A percentile compares a stretch with the other conserved stretches of the same genome.
These are phyloP conservation scores for Xylariaceae sp. DNA, from an alignment of 2,329 filamentous ascomycete genomes.

Conservation along the genomic window DNA sequence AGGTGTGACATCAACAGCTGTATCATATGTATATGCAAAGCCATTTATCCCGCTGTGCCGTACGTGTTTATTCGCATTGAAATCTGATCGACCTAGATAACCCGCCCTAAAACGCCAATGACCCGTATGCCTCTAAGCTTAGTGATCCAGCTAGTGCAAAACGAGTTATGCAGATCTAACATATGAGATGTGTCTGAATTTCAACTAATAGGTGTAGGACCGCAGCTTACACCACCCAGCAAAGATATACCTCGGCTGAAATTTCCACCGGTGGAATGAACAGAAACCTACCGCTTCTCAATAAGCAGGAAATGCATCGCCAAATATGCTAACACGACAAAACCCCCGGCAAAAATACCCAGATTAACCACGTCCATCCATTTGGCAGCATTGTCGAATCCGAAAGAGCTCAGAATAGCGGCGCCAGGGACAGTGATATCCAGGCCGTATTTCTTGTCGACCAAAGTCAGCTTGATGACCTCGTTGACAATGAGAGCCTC, in stretches of 20 bases:
- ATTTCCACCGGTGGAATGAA: no score
- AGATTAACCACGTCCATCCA: slow-evolving; percentile 83
- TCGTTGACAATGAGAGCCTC: slow-evolving; percentile 97
- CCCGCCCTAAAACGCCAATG: slow-evolving; percentile 8
- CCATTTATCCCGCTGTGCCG: slow-evolving; percentile 12
- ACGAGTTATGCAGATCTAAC: slow-evolving; percentile 15
- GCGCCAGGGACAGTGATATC: slow-evolving; percentile 95
- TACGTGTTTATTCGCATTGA: not conserved
- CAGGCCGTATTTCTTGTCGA: slow-evolving; percentile 92
- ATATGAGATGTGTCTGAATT: slow-evolving; percentile 5
- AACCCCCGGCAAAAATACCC: slow-evolving; percentile 74
- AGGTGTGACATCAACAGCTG: slow-evolving; percentile 6
- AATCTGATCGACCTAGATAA: no score
- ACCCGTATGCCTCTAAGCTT: slow-evolving; percentile 12
- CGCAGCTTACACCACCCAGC: no score
- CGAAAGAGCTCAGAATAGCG: slow-evolving; percentile 89
- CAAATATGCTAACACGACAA: slow-evolving; percentile 81
- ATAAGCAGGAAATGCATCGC: slow-evolving; percentile 94
- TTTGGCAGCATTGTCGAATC: slow-evolving; percentile 81
- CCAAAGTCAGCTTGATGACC: slow-evolving; percentile 80
- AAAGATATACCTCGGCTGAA: no score
- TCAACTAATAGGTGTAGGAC: no score
- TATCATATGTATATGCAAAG: slow-evolving; percentile 22
- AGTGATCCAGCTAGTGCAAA: slow-evolving; percentile 7
- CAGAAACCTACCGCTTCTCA: slow-evolving; percentile 64